These are phyloP conservation scores for Arabidopsis hybrid DNA, from an alignment of 441 rosid species.

Conservation along the genomic window DNA sequence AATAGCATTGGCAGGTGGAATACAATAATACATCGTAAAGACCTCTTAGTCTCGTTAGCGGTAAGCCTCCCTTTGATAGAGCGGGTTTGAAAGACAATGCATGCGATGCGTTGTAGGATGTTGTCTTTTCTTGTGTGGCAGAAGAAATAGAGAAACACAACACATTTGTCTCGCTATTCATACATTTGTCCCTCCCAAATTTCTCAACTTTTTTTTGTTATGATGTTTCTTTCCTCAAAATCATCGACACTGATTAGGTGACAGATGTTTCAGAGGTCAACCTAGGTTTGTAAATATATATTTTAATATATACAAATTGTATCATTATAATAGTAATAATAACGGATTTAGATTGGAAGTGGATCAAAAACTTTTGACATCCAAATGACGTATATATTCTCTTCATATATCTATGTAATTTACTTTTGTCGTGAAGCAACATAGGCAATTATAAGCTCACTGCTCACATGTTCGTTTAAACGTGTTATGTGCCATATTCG, in stretches of 20 bases:
- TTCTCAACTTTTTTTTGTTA: not conserved
- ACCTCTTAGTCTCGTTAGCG: not conserved
- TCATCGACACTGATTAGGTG: conserved; percentile 28
- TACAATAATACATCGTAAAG: not conserved
- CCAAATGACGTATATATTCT: not conserved
- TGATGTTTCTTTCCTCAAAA: conserved; percentile 28
- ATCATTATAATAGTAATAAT: not conserved
- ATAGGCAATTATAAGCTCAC: conserved; percentile 41
- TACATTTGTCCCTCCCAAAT: conserved; percentile 30
- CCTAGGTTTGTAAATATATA: not conserved
- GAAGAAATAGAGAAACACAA: conserved; percentile 15
- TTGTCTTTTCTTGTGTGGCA: conserved; percentile 13
- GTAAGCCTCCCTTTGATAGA: not conserved
- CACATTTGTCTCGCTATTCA: conserved; percentile 34
- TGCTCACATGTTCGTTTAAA: conserved; percentile 42
- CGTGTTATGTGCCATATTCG: conserved; percentile 43
- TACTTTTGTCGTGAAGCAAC: conserved; percentile 31
- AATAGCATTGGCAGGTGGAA: no score
- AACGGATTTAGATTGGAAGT: not conserved
- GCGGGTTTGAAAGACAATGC: not conserved
- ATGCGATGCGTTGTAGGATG: conserved; percentile 28
- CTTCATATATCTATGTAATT: conserved; percentile 6
- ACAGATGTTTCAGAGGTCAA: not conserved
- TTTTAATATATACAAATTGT: not conserved
- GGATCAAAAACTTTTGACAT: not conserved